A percentile compares a stretch with the other conserved stretches of the same genome.
phyloP scores from a whole-genome alignment of 78 protist genomes.

The Dictyostelium capitatum region DNA sequence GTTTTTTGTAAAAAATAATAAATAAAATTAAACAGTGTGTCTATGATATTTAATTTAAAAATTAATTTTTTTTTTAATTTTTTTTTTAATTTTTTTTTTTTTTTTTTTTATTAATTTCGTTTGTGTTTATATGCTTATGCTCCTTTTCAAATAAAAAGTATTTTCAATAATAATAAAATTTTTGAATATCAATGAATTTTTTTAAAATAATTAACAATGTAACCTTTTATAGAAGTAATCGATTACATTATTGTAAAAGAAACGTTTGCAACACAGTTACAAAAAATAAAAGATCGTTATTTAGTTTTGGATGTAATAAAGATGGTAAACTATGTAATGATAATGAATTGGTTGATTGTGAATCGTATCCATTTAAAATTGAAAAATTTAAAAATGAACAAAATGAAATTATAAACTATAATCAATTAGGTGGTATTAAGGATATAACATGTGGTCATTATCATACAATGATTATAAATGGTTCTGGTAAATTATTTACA shows the following conservation, averaged over 20 bases:
- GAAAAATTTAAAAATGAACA: not conserved
- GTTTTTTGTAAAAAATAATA: not conserved
- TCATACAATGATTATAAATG: constrained; percentile 40
- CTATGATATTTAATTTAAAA: too few relatives aligned
- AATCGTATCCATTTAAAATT: constrained; percentile 27
- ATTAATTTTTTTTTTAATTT: too few relatives aligned
- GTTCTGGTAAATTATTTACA: constrained; percentile 7
- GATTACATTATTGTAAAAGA: not conserved
- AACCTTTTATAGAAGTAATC: too few relatives aligned
- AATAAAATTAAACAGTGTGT: too few relatives aligned
- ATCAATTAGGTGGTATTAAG: not conserved
- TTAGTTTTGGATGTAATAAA: constrained; percentile 41
- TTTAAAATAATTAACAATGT: too few relatives aligned
- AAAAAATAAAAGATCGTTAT: not conserved
- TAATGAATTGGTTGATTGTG: constrained; percentile 13
- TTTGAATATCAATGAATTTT: not conserved
- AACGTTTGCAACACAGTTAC: not conserved
- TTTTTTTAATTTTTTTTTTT: not conserved
- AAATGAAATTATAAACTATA: not conserved
- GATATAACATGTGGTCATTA: constrained; percentile 58
- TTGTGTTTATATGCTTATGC: too few relatives aligned
- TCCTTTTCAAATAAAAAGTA: too few relatives aligned
- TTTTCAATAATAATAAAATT: not conserved
- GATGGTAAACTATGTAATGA: constrained; percentile 57
- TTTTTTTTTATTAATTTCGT: not conserved